Percentiles rank a stretch among this genome's conserved stretches.
Evolutionary conservation across 2,329 filamentous ascomycete species (phyloP).

Genomic region (Macrophomina tecta): DNA sequence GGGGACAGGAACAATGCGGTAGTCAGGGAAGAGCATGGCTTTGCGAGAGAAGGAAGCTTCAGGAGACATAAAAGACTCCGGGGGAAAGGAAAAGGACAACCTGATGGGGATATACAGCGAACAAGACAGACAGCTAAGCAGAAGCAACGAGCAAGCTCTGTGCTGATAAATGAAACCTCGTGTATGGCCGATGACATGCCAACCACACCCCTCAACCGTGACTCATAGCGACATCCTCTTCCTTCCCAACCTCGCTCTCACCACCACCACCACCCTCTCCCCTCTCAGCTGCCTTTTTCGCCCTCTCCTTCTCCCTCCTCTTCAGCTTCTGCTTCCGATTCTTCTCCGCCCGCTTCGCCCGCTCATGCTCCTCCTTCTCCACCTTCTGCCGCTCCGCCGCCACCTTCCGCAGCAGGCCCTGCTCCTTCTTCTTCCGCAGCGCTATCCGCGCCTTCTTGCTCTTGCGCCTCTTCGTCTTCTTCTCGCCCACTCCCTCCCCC

Average conservation of each 20-base stretch:
- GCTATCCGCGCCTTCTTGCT: constrained; percentile 13
- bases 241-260: not conserved
- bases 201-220: not conserved
- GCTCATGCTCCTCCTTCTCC: constrained; percentile 15
- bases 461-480: not conserved
- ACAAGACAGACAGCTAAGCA: too few relatives aligned
- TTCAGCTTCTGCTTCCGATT: constrained; percentile 22
- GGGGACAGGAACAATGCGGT: too few relatives aligned
- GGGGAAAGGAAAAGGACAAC: too few relatives aligned
- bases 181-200: too few relatives aligned
- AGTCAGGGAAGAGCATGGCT: too few relatives aligned
- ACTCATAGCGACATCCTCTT: not conserved
- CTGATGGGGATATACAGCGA: too few relatives aligned
- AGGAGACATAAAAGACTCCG: too few relatives aligned
- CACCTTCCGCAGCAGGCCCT: not conserved
- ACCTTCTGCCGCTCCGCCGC: not conserved
- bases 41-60: too few relatives aligned
- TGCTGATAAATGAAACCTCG: not conserved
- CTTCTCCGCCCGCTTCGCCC: constrained; percentile 12
- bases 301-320: constrained; percentile 5
- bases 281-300: constrained; percentile 1
- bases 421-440: not conserved
- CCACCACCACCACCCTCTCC: not conserved
- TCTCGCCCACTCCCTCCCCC: not conserved
- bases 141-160: too few relatives aligned